A percentile compares a stretch with the other conserved stretches of the same genome.
Conservation (phyloP, 306 rosid genomes). For the Cucurbita moschata region DNA sequence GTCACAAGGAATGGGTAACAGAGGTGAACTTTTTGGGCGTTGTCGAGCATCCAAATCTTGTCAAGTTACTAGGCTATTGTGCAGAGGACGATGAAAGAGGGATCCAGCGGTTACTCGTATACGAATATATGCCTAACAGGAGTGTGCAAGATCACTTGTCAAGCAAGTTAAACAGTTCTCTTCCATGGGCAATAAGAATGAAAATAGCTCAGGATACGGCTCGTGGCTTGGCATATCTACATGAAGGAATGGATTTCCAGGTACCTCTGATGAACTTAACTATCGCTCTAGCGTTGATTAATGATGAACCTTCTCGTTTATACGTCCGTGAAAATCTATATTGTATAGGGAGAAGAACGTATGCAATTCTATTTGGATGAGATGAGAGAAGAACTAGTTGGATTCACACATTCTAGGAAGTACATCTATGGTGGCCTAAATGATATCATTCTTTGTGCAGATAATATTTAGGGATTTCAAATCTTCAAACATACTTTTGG, state of each 20-base stretch:
- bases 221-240: slow-evolving; percentile 49
- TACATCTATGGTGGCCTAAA: not conserved
- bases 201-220: slow-evolving; percentile 54
- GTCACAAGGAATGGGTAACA: slow-evolving; percentile 60
- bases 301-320: not conserved
- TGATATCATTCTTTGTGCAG: slow-evolving; percentile 11
- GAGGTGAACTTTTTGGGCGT: slow-evolving; percentile 50
- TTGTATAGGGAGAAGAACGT: not conserved
- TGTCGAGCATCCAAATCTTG: slow-evolving; percentile 41
- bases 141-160: slow-evolving; percentile 50
- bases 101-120: slow-evolving; percentile 37
- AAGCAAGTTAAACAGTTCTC: slow-evolving; percentile 26
- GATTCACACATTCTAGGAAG: not conserved
- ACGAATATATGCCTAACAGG: slow-evolving; percentile 48
- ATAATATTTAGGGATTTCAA: slow-evolving; percentile 52
- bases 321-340: not conserved
- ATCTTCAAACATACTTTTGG: slow-evolving; percentile 47
- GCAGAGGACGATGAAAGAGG: slow-evolving; percentile 61
- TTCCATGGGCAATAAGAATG: slow-evolving; percentile 40
- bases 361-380: not conserved
- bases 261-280: slow-evolving; percentile 10
- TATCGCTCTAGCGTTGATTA: not conserved
- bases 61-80: slow-evolving; percentile 39
- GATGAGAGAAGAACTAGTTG: not conserved
- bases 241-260: slow-evolving; percentile 68